Conservation (phyloP, 2,329 filamentous ascomycete genomes). For the Xylariaceae sp. region DNA sequence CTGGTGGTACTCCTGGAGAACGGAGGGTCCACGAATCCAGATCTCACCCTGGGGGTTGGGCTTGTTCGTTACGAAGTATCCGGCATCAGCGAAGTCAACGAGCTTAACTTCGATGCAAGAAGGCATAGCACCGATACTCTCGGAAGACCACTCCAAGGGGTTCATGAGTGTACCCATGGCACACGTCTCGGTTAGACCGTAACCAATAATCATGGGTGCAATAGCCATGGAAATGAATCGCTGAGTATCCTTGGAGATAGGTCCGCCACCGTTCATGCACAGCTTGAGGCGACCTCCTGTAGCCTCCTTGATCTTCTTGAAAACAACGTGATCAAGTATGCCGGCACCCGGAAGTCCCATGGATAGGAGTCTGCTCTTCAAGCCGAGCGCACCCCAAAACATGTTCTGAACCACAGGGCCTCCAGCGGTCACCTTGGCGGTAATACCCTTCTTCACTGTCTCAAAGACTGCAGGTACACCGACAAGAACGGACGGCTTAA, state of each 20-base stretch:
- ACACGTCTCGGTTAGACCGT: slow-evolving; percentile 79
- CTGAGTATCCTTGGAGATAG: slow-evolving; percentile 78
- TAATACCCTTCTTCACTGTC: slow-evolving; percentile 84
- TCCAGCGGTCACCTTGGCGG: slow-evolving; percentile 67
- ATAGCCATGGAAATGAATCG: slow-evolving; percentile 85
- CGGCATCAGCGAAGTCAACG: slow-evolving; percentile 78
- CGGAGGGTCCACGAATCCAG: slow-evolving; percentile 73
- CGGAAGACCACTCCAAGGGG: slow-evolving; percentile 71
- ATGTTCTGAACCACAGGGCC: slow-evolving; percentile 65
- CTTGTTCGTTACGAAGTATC: slow-evolving; percentile 70
- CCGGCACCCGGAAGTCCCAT: slow-evolving; percentile 59
- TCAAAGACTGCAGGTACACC: slow-evolving; percentile 90
- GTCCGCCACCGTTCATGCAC: slow-evolving; percentile 81
- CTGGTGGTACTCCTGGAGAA: slow-evolving; percentile 69
- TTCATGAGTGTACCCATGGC: slow-evolving; percentile 72
- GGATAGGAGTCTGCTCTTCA: slow-evolving; percentile 47
- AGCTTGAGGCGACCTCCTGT: slow-evolving; percentile 77
- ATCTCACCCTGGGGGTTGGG: slow-evolving; percentile 79
- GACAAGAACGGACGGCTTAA: slow-evolving; percentile 75
- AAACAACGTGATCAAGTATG: slow-evolving; percentile 71
- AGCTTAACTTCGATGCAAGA: slow-evolving; percentile 75
- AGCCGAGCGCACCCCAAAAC: slow-evolving; percentile 59
- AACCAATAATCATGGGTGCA: slow-evolving; percentile 83
- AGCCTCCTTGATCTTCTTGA: slow-evolving; percentile 87
- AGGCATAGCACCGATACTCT: slow-evolving; percentile 68